phyloP scores from a whole-genome alignment of 208 protist genomes.

The Balamuthia mandrillaris region DNA sequence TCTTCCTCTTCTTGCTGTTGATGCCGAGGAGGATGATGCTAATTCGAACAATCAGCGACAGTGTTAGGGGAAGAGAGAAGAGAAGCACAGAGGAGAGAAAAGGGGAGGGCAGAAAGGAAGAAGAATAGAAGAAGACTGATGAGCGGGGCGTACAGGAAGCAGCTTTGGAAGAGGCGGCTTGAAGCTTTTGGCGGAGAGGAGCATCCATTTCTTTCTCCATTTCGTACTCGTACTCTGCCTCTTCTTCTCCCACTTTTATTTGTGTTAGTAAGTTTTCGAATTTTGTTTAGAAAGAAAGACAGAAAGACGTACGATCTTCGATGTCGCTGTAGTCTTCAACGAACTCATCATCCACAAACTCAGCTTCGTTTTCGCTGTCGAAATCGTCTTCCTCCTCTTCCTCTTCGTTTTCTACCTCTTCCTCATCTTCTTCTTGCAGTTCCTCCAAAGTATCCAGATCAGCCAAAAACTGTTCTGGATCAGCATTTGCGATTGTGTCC shows the following conservation, averaged over 20 bases:
- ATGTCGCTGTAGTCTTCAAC: constrained; percentile 14
- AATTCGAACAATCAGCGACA: too few relatives aligned
- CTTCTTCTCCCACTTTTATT: neutral
- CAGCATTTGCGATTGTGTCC: neutral
- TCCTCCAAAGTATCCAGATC: neutral
- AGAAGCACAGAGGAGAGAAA: neutral
- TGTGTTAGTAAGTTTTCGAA: neutral
- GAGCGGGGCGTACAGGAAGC: neutral
- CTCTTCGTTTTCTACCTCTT: constrained; percentile 58
- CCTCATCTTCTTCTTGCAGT: constrained; percentile 28
- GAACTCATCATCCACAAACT: constrained; percentile 27
- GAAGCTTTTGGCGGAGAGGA: neutral
- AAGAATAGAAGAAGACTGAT: neutral
- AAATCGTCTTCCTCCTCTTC: constrained; percentile 41
- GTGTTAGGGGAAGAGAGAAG: neutral
- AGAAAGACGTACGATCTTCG: neutral
- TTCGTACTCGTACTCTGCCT: neutral
- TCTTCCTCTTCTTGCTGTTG: too few relatives aligned
- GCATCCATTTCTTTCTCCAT: neutral
- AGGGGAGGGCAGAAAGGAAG: neutral
- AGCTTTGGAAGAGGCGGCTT: neutral
- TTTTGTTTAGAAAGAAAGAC: neutral
- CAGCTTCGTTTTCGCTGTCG: constrained; percentile 40
- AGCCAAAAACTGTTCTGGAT: constrained; percentile 45
- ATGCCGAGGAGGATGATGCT: too few relatives aligned